Base-by-base conservation (phyloP, 106 monocot genomes). In the Narthecium ossifragum region DNA sequence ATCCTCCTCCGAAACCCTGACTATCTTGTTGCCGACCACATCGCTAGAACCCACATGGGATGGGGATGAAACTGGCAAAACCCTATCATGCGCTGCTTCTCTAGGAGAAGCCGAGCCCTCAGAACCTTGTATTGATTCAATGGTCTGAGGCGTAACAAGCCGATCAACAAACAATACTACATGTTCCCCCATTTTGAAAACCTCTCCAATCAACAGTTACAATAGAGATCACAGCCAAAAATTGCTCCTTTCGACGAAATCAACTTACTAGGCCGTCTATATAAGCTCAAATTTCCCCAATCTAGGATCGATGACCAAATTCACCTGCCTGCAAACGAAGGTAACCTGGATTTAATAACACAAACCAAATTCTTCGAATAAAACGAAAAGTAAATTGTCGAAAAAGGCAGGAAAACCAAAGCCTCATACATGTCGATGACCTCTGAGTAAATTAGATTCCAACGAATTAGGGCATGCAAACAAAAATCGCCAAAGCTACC, bases 141-240 rank as follows among this genome's bases (percentile, higher is more conserved):
- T 31, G 2, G 26, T 52, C 46, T 31, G 46, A 1, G 71, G 61
- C 9, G 57, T 24, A 1, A 57, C 52, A 8, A 65, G 57, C 27
- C 49, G 50, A 25, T 80, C 67, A 32, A 80, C 70, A 45, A 70
- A 15, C 45, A 80, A 22, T 33, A 71, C 70, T 22, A 71, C n/a
- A 62, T 80, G 70, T 18, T 75, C 70, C 25, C 80, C 66, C 74
- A 79, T 78, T 46, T 3, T 53, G 26, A 64, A 67, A 30, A 0
- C 20, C 29, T 13, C 36, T 29, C 63, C 9, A 5, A 21, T 11
- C 9, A 36, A 26, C 46, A 14, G 21, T 29, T 26, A 33, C n/a
- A 21, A 17, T 23, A 51, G 8, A 21, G 10, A 20, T 23, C 22
- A 23, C 20, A 5, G 10, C 0, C 18, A 53, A 53, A 53, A 13